A percentile compares a stretch with the other conserved stretches of the same genome.
phyloP scores from a whole-genome alignment of 306 rosid genomes.

The Quercus glauca region DNA sequence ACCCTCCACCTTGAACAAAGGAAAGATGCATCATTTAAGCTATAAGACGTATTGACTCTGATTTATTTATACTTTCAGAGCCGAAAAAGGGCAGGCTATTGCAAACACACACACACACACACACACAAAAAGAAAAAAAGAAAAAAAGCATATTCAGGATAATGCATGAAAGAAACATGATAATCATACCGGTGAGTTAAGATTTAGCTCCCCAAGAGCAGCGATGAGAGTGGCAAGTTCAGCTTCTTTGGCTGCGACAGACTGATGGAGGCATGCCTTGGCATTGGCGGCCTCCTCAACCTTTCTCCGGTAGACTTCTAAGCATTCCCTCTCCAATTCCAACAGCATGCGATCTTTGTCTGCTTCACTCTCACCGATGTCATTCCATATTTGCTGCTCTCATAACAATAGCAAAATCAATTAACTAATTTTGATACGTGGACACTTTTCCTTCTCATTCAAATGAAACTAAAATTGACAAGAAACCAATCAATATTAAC shows the following conservation, averaged over 20 bases:
- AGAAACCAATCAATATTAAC: slow-evolving; percentile 3
- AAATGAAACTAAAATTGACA: not conserved
- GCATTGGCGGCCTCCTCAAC: slow-evolving; percentile 88
- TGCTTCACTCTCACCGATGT: slow-evolving; percentile 83
- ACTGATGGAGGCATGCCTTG: slow-evolving; percentile 90
- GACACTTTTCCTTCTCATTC: not conserved
- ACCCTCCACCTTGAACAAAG: too few species aligned
- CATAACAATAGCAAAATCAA: slow-evolving; percentile 4
- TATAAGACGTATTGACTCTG: not conserved
- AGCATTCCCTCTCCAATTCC: slow-evolving; percentile 91
- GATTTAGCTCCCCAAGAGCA: slow-evolving; percentile 82
- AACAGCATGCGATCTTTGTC: slow-evolving; percentile 79
- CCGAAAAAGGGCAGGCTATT: not conserved
- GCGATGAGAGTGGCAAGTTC: slow-evolving; percentile 91
- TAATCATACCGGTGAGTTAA: slow-evolving; percentile 66
- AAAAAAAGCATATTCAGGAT: not conserved
- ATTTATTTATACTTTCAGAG: not conserved
- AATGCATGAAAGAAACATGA: not conserved
- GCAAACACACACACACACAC: not conserved
- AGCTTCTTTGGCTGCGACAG: slow-evolving; percentile 89
- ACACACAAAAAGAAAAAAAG: not conserved
- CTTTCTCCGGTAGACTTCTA: slow-evolving; percentile 83
- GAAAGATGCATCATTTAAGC: too few species aligned
- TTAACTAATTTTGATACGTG: not conserved
- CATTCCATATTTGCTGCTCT: slow-evolving; percentile 89